Conservation (phyloP, 2,329 filamentous ascomycete genomes). For the Trichoderma semiorbis region DNA sequence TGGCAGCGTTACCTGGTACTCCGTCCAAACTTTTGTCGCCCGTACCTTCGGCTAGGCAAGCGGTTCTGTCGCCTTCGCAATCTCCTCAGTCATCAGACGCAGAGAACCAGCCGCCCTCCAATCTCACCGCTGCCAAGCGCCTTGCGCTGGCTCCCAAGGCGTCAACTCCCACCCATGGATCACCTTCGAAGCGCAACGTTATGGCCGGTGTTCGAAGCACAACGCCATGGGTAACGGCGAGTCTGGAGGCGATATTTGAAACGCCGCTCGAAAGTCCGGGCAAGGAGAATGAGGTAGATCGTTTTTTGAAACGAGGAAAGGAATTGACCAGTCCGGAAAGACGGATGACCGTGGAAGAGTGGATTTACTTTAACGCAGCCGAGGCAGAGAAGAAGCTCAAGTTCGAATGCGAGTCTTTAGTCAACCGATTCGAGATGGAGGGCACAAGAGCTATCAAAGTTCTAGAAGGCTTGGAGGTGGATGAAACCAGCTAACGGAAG, state of each 20-base stretch:
- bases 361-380: constrained; percentile 78
- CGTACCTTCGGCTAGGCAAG: constrained; percentile 48
- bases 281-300: constrained; percentile 51
- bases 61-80: constrained; percentile 58
- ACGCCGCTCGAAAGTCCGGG: constrained; percentile 40
- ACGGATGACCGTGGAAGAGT: constrained; percentile 89
- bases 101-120: constrained; percentile 74
- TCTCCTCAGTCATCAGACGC: constrained; percentile 76
- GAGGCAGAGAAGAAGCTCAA: constrained; percentile 76
- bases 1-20: constrained; percentile 39
- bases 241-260: constrained; percentile 70
- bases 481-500: constrained; percentile 29
- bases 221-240: constrained; percentile 67
- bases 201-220: constrained; percentile 55
- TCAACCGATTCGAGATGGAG: constrained; percentile 78
- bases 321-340: constrained; percentile 73
- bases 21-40: constrained; percentile 43
- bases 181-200: constrained; percentile 60
- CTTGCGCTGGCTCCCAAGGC: constrained; percentile 45
- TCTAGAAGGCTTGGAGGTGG: constrained; percentile 67
- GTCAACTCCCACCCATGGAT: constrained; percentile 48
- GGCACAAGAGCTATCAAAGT: constrained; percentile 73
- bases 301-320: constrained; percentile 52
- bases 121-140: constrained; percentile 50
- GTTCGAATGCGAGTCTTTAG: constrained; percentile 77